phyloP scores from a whole-genome alignment of 768 basidiomycete genomes.

The Leccinum disarticulatum region DNA sequence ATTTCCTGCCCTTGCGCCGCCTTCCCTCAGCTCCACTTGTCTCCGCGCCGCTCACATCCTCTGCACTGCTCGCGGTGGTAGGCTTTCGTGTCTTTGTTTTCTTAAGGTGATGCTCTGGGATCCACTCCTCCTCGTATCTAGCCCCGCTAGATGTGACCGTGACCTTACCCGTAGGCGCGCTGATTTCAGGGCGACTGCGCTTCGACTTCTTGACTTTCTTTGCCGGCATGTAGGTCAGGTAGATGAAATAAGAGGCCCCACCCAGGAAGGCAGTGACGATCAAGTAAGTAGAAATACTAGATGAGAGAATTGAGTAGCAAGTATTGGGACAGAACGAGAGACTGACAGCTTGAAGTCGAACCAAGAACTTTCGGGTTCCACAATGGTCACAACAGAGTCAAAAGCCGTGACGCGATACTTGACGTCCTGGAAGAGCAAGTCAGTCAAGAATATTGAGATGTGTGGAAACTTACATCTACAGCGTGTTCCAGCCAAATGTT shows the following conservation, averaged over 20 bases:
- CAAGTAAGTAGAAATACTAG: slow-evolving; percentile 66
- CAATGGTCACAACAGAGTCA: slow-evolving; percentile 74
- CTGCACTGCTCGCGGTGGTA: slow-evolving; percentile 54
- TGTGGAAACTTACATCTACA: slow-evolving; percentile 48
- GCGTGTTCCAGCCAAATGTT: slow-evolving; percentile 75
- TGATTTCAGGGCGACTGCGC: slow-evolving; percentile 46
- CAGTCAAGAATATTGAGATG: neutral
- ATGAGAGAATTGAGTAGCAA: slow-evolving; percentile 3
- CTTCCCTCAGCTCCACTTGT: slow-evolving; percentile 56
- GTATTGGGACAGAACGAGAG: neutral
- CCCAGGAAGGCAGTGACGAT: slow-evolving; percentile 64
- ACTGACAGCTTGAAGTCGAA: slow-evolving; percentile 81
- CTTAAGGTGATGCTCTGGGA: slow-evolving; percentile 85
- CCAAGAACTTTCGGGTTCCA: slow-evolving; percentile 75
- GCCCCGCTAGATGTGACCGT: slow-evolving; percentile 62
- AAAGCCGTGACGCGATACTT: slow-evolving; percentile 66
- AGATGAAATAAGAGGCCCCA: slow-evolving; percentile 63
- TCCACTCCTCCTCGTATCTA: slow-evolving; percentile 88
- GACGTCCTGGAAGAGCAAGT: slow-evolving; percentile 41
- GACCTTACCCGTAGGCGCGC: slow-evolving; percentile 53
- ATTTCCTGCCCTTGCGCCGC: slow-evolving; percentile 52
- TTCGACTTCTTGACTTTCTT: slow-evolving; percentile 52
- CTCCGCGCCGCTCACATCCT: slow-evolving; percentile 67
- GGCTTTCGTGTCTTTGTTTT: slow-evolving; percentile 56
- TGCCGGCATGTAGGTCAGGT: slow-evolving; percentile 63